These are phyloP conservation scores for Trametes sanguinea DNA, from an alignment of 768 basidiomycete species.

Conservation along the genomic window DNA sequence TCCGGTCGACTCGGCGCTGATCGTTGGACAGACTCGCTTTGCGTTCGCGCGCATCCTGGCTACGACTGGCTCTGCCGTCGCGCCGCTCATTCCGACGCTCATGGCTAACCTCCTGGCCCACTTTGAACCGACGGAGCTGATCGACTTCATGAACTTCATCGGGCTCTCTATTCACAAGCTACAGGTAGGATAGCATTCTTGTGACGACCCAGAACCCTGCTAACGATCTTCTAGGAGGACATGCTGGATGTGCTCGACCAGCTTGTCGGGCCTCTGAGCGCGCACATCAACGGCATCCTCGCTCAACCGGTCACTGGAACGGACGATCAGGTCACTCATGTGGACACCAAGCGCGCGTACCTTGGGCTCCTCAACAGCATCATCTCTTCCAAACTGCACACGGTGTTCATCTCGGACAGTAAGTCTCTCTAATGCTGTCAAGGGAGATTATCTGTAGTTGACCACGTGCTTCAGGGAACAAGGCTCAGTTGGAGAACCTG, in stretches of 20 bases:
- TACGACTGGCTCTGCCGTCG: conserved; percentile 83
- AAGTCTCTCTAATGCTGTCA: conserved; percentile 33
- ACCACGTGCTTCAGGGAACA: conserved; percentile 50
- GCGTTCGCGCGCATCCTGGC: conserved; percentile 93
- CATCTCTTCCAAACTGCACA: conserved; percentile 77
- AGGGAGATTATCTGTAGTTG: background rate
- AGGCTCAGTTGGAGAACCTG: conserved; percentile 65
- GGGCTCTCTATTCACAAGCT: conserved; percentile 88
- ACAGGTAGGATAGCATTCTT: conserved; percentile 52
- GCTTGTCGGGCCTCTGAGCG: conserved; percentile 81
- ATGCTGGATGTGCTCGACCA: conserved; percentile 89
- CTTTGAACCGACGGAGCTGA: conserved; percentile 89
- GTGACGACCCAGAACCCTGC: background rate
- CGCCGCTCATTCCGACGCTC: conserved; percentile 83
- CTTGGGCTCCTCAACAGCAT: conserved; percentile 79
- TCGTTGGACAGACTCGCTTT: conserved; percentile 69
- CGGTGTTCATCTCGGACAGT: conserved; percentile 89
- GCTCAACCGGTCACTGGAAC: conserved; percentile 84
- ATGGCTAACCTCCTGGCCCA: conserved; percentile 90
- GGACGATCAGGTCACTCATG: conserved; percentile 78
- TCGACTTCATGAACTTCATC: conserved; percentile 96
- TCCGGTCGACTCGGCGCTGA: background rate
- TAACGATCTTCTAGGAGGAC: conserved; percentile 55
- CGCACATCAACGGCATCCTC: conserved; percentile 78
- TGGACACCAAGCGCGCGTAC: conserved; percentile 87